phyloP scores from a whole-genome alignment of 768 basidiomycete species.

The Cytidiella melzeri region DNA sequence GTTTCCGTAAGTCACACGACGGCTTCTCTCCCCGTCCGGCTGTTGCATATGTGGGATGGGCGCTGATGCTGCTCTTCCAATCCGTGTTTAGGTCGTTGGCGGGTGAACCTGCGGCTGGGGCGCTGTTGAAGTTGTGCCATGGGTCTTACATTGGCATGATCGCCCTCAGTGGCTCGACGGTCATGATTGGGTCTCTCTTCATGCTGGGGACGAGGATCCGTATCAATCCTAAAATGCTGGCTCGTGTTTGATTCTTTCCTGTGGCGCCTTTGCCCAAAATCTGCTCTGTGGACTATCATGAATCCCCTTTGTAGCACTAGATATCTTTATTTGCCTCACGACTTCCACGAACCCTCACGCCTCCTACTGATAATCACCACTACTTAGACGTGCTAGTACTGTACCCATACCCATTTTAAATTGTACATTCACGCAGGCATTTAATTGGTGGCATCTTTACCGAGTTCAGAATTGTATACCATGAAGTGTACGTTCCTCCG shows the following conservation, averaged over 20 bases:
- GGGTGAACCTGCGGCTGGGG: constrained; percentile 60
- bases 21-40: neutral
- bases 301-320: constrained; percentile 2
- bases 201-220: constrained; percentile 45
- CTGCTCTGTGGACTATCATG: no score
- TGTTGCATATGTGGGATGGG: no score
- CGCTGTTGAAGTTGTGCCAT: constrained; percentile 39
- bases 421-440: no score
- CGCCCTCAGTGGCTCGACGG: constrained; percentile 50
- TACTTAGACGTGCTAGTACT: neutral
- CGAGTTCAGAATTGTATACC: no score
- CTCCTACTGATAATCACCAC: neutral
- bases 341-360: neutral
- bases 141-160: constrained; percentile 49
- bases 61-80: neutral
- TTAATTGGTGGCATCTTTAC: no score
- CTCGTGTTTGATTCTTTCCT: constrained; percentile 35
- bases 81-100: constrained; percentile 53
- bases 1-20: constrained; percentile 54
- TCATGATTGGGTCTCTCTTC: constrained; percentile 54
- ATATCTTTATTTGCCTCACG: neutral
- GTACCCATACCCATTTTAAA: no score
- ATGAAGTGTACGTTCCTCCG: no score
- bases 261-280: no score
- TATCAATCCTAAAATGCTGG: constrained; percentile 37